Evolutionary conservation across 2,329 filamentous ascomycete species (phyloP).

Genomic region (Aspergillus sp.): DNA sequence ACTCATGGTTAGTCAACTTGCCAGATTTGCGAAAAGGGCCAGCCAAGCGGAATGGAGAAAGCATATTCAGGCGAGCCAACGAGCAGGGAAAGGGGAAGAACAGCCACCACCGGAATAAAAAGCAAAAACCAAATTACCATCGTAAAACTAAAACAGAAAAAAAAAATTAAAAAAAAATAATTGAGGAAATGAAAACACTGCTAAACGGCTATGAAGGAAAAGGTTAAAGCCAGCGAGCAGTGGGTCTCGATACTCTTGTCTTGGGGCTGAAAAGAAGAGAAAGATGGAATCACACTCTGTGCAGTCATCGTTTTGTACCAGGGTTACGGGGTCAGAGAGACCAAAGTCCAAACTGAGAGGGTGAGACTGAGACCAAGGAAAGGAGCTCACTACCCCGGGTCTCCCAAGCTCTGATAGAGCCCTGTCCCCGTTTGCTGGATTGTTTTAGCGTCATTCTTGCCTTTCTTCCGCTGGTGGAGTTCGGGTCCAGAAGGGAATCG

Average conservation of each 20-base stretch:
- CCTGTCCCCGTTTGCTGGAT: conserved; percentile 14
- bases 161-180: neutral
- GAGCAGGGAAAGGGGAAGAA: neutral
- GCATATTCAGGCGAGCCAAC: neutral
- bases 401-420: conserved; percentile 10
- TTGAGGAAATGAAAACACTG: neutral
- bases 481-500: conserved; percentile 6
- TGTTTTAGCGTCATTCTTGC: conserved; percentile 1
- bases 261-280: conserved; percentile 21
- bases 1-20: conserved; percentile 1
- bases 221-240: conserved; percentile 9
- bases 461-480: conserved; percentile 4
- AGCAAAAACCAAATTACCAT: neutral
- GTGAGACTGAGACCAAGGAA: neutral
- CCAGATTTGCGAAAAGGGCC: conserved; percentile 1
- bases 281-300: neutral
- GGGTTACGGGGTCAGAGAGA: no score
- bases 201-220: conserved; percentile 2
- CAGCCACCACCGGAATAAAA: neutral
- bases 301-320: neutral
- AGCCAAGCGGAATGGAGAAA: neutral
- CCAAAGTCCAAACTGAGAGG: neutral
- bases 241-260: conserved; percentile 10
- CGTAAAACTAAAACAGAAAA: neutral
- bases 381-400: conserved; percentile 14